Evolutionary conservation across 2,329 filamentous ascomycete species (phyloP).

Genomic region (Clonostachys byssicola): DNA sequence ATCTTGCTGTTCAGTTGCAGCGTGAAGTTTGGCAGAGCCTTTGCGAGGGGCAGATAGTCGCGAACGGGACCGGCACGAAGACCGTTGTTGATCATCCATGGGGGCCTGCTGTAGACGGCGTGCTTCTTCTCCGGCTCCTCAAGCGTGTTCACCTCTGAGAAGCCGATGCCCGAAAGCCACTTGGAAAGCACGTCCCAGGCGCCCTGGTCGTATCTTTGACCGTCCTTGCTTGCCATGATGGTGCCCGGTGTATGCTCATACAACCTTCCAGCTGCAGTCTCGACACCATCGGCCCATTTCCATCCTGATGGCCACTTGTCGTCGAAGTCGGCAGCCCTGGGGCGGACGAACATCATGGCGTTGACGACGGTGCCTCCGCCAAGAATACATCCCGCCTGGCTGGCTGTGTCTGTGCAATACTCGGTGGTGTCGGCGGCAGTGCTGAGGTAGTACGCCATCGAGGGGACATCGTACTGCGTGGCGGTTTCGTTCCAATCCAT

Average conservation of each 20-base stretch:
- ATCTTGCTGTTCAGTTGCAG: constrained; percentile 62
- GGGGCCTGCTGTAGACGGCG: constrained; percentile 57
- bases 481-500: constrained; percentile 58
- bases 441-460: constrained; percentile 50
- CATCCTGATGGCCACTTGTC: constrained; percentile 64
- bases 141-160: constrained; percentile 59
- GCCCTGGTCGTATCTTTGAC: constrained; percentile 60
- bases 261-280: constrained; percentile 50
- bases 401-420: constrained; percentile 12
- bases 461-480: constrained; percentile 67
- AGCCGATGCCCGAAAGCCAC: constrained; percentile 56
- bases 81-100: constrained; percentile 62
- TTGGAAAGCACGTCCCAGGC: constrained; percentile 58
- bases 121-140: constrained; percentile 58
- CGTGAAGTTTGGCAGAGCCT: constrained; percentile 57
- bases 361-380: constrained; percentile 63
- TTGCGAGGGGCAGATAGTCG: constrained; percentile 62
- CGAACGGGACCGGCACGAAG: constrained; percentile 66
- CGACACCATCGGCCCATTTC: constrained; percentile 50
- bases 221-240: constrained; percentile 59
- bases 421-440: neutral
- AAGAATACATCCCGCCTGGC: constrained; percentile 55
- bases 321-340: constrained; percentile 61
- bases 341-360: constrained; percentile 64
- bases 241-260: constrained; percentile 51